These are phyloP conservation scores for Coriolopsis trogii DNA, from an alignment of 1,284 basidiomycete species.

Conservation along the genomic window DNA sequence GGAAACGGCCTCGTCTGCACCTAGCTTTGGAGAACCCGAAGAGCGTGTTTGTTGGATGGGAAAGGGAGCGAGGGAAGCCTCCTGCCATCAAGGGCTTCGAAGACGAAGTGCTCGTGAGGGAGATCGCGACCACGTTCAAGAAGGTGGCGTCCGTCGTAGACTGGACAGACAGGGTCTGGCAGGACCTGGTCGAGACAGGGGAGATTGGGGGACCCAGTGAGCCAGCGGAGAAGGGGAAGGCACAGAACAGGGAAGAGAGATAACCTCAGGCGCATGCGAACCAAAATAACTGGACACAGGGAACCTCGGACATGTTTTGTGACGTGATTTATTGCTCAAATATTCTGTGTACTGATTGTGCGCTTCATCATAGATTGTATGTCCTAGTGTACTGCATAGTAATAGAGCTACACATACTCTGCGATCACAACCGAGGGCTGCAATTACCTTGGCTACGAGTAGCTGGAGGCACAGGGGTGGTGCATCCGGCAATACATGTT, in stretches of 20 bases:
- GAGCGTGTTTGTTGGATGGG: constrained; percentile 18
- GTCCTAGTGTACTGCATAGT: no score
- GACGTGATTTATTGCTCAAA: background rate
- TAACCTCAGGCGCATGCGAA: background rate
- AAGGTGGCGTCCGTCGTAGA: constrained; percentile 37
- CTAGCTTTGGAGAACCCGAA: constrained; percentile 21
- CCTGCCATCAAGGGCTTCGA: constrained; percentile 51
- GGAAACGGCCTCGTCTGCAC: constrained; percentile 32
- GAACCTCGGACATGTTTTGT: background rate
- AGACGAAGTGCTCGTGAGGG: constrained; percentile 40
- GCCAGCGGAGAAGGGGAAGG: background rate
- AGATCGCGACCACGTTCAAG: constrained; percentile 34
- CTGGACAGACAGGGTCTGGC: constrained; percentile 48
- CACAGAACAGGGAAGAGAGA: background rate
- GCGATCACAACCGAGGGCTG: no score
- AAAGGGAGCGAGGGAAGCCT: constrained; percentile 12
- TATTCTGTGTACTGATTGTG: background rate
- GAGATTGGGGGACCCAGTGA: constrained; percentile 17
- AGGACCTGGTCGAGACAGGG: constrained; percentile 21
- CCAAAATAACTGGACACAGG: background rate
- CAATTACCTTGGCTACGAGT: no score
- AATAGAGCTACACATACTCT: no score
- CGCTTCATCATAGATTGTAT: no score
- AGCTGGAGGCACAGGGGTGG: no score
- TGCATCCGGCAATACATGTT: no score